These are phyloP conservation scores for Naumovozyma castellii DNA, from an alignment of 805 yeast species.

Conservation along the genomic window DNA sequence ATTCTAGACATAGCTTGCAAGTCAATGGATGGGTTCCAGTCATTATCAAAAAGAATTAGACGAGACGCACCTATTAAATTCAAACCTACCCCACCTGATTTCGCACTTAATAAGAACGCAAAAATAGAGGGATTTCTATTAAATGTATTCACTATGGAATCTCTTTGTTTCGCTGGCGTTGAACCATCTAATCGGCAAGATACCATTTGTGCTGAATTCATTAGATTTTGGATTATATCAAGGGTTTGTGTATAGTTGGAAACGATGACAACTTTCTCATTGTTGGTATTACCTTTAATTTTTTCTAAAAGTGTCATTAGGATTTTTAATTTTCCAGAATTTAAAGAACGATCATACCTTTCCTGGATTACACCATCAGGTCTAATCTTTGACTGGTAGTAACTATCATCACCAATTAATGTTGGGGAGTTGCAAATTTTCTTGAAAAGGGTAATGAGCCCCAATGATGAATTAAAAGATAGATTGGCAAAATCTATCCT, in stretches of 20 bases:
- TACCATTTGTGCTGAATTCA: conserved; percentile 40
- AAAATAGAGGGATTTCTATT: conserved; percentile 43
- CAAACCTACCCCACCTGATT: conserved; percentile 90
- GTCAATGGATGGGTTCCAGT: conserved; percentile 94
- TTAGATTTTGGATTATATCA: conserved; percentile 56
- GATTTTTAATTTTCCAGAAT: conserved; percentile 56
- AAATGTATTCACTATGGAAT: conserved; percentile 56
- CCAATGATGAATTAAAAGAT: conserved; percentile 40
- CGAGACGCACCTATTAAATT: conserved; percentile 87
- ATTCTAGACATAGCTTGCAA: conserved; percentile 92
- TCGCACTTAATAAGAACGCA: conserved; percentile 73
- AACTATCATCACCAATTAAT: conserved; percentile 42
- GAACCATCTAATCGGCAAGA: conserved; percentile 75
- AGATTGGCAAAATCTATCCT: conserved; percentile 23
- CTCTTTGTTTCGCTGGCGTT: conserved; percentile 60
- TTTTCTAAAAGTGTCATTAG: conserved; percentile 48
- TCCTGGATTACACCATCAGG: conserved; percentile 4
- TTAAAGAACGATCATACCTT: conserved; percentile 17
- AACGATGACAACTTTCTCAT: conserved; percentile 75
- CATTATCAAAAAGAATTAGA: conserved; percentile 77
- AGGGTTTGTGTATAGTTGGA: conserved; percentile 84
- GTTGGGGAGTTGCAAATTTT: conserved; percentile 81
- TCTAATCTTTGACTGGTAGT: conserved; percentile 10
- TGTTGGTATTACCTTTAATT: conserved; percentile 31
- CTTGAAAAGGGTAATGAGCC: conserved; percentile 62